A percentile compares a stretch with the other conserved stretches of the same genome.
These are phyloP conservation scores for Luffa acutangula DNA, from an alignment of 306 rosid species.

Conservation along the genomic window DNA sequence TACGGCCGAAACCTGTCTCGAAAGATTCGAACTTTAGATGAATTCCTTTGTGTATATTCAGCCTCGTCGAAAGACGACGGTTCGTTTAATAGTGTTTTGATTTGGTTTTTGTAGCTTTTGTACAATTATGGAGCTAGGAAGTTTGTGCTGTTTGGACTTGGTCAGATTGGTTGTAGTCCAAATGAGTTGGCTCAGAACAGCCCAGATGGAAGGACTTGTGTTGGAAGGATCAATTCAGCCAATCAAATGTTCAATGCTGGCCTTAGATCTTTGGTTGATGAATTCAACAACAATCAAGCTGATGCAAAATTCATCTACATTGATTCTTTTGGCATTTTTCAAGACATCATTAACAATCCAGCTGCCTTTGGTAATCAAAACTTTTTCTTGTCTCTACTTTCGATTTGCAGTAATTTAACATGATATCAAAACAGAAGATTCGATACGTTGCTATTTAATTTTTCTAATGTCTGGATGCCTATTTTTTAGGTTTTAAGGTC, in stretches of 20 bases:
- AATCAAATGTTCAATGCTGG: constrained; percentile 62
- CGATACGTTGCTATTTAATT: not conserved
- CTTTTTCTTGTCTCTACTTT: not conserved
- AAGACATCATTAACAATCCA: constrained; percentile 56
- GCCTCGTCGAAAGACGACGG: too few species aligned
- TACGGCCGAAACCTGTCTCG: not conserved
- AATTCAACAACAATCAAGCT: constrained; percentile 42
- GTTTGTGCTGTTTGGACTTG: constrained; percentile 74
- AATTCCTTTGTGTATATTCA: too few species aligned
- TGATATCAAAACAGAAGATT: not conserved
- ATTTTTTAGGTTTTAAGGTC: constrained; percentile 43
- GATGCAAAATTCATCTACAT: constrained; percentile 63
- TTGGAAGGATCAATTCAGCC: constrained; percentile 60
- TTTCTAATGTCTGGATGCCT: not conserved
- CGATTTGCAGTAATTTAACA: not conserved
- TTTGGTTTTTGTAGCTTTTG: constrained; percentile 26
- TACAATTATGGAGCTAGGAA: constrained; percentile 85
- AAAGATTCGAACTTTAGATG: not conserved
- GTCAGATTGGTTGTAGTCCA: constrained; percentile 88
- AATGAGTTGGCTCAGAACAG: constrained; percentile 71
- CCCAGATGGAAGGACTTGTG: constrained; percentile 73
- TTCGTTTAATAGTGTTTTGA: too few species aligned
- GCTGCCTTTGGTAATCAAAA: constrained; percentile 46
- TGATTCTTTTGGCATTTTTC: constrained; percentile 61
- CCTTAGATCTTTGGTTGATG: constrained; percentile 52